These are phyloP conservation scores for Raphanus raphanistrum DNA, from an alignment of 345 rosid species.

Conservation along the genomic window DNA sequence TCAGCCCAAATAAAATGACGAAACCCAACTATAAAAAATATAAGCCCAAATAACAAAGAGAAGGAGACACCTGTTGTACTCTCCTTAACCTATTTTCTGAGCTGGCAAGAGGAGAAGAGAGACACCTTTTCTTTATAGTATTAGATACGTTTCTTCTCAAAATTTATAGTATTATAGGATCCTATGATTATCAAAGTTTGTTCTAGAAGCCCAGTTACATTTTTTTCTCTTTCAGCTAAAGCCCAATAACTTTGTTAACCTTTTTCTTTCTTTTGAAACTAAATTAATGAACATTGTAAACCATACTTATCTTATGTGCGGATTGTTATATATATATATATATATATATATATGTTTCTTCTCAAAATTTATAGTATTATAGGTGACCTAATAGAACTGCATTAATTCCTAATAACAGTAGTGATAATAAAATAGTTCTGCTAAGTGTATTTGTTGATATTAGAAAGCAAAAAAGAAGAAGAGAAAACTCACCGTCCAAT, in stretches of 20 bases:
- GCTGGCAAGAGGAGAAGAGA: too few relatives aligned
- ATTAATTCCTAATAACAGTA: neutral
- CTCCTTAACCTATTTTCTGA: too few relatives aligned
- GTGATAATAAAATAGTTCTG: neutral
- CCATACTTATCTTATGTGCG: neutral
- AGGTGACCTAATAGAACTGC: neutral
- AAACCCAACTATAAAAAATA: too few relatives aligned
- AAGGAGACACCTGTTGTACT: too few relatives aligned
- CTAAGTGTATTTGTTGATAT: neutral
- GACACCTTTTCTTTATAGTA: too few relatives aligned
- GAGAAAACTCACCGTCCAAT: neutral
- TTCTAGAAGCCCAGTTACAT: neutral
- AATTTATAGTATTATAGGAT: too few relatives aligned
- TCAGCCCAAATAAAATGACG: too few relatives aligned
- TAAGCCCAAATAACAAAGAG: too few relatives aligned
- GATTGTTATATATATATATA: too few relatives aligned
- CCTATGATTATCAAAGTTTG: neutral
- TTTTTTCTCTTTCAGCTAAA: neutral
- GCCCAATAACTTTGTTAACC: neutral
- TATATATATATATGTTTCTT: neutral
- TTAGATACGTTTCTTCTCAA: too few relatives aligned
- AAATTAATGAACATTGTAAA: neutral
- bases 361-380: neutral
- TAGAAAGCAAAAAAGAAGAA: neutral
- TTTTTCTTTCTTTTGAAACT: neutral